Evolutionary conservation across 768 basidiomycete genomes (phyloP), one percentile per base, ranked within the genome.

Genomic region (Boletellus emodensis): DNA sequence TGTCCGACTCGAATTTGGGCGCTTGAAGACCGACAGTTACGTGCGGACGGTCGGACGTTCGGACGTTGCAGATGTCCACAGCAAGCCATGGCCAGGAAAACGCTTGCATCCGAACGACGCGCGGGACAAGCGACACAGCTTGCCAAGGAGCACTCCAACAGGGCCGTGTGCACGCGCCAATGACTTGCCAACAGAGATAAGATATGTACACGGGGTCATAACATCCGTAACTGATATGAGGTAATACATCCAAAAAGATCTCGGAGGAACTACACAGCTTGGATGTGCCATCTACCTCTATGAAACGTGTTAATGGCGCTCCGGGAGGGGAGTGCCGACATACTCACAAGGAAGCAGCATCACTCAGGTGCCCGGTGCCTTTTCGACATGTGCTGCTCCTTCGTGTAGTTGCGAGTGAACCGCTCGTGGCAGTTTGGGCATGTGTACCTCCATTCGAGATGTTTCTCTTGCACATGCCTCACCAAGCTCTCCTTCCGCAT

Each of bases 401-500:
- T 40, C 11, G 67, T 61, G 22, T 67, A 5, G 46, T n/a, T 47
- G 20, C 67, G 65, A 4, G 67, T 63, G 48, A 67, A 67, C 28
- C 33, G 43, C 14, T 61, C 59, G 4, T 22, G 2, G 28, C 66
- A 69, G 15, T 39, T 14, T 7, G 53, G 40, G 44, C 65, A 68
- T 3, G 7, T 0, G 28, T 55, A 48, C 37, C n/a, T 58, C 22
- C 41, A 34, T 41, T 52, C 50, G 17, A 67, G 54, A 20, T 67
- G 66, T 28, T 24, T 52, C 36, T 67, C 66, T 22, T 55, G 55
- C 15, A 67, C 40, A 15, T 69, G 66, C 14, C 67, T 54, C 28
- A 48, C 28, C 13, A 67, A 24, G 18, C 67, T 65, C 49, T 67
- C 65, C 36, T 45, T 67, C 20, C 53, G 69, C 63, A 69, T 61